Conservation (phyloP, 164 flowering plant genomes). For the Kingdonia uniflora region DNA sequence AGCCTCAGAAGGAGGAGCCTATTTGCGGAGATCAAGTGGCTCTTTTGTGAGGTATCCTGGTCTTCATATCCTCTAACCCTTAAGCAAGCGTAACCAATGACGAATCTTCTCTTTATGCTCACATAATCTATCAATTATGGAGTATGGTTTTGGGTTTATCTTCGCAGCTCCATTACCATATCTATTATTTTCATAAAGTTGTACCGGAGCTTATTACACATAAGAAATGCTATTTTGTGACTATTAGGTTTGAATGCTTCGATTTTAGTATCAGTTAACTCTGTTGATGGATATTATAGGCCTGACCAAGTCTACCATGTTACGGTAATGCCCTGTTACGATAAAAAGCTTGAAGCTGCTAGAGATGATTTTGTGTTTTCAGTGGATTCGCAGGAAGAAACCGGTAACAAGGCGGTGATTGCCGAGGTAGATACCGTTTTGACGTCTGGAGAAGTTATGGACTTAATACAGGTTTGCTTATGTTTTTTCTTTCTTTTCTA, state of each 20-base stretch:
- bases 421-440: slow-evolving; percentile 92
- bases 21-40: no score
- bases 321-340: slow-evolving; percentile 97
- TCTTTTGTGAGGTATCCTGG: no score
- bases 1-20: no score
- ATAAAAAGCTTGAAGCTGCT: slow-evolving; percentile 96
- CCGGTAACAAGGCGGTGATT: slow-evolving; percentile 16
- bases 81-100: no score
- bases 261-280: slow-evolving; percentile 5
- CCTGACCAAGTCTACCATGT: slow-evolving; percentile 88
- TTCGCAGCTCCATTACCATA: no score
- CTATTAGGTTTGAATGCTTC: not conserved
- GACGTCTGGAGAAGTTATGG: slow-evolving; percentile 95
- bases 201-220: no score
- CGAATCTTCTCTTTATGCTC: no score
- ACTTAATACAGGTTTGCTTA: slow-evolving; percentile 60
- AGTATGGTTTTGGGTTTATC: not conserved
- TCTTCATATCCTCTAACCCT: no score
- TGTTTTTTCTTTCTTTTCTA: not conserved
- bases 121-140: no score
- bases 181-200: no score
- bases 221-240: no score
- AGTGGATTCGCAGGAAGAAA: slow-evolving; percentile 30
- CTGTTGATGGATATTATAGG: slow-evolving; percentile 29
- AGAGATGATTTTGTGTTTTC: slow-evolving; percentile 84